phyloP scores from a whole-genome alignment of 495 filamentous ascomycete genomes.

The Podospora comata region DNA sequence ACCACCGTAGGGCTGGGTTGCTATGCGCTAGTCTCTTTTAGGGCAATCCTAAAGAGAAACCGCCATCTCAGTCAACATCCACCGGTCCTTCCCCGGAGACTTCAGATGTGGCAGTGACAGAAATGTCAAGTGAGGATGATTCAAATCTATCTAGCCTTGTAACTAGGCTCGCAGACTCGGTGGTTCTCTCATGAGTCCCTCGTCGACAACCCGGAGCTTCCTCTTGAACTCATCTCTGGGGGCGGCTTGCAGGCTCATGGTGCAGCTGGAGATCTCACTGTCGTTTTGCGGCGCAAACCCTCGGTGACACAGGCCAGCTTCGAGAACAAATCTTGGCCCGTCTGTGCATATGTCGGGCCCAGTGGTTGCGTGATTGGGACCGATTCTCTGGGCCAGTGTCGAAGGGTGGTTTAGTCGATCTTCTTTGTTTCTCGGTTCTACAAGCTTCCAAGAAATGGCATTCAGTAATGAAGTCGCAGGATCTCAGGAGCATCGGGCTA shows the following conservation, averaged over 20 bases:
- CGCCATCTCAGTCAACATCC: neutral
- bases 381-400: neutral
- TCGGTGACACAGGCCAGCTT: neutral
- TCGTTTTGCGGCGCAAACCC: slow-evolving; percentile 1
- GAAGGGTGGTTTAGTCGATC: neutral
- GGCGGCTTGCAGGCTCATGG: neutral
- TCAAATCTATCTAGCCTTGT: neutral
- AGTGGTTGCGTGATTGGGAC: too few species aligned
- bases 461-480: too few species aligned
- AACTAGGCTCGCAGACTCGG: neutral
- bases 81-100: too few species aligned
- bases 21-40: neutral
- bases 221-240: neutral
- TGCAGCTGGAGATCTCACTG: neutral
- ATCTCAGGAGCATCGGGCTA: too few species aligned
- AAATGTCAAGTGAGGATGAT: too few species aligned
- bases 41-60: slow-evolving; percentile 1
- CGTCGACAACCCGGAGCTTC: neutral
- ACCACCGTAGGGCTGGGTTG: slow-evolving; percentile 11
- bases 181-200: neutral
- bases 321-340: slow-evolving; percentile 1
- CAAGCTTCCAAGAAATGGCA: neutral
- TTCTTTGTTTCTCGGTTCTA: neutral
- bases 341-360: neutral
- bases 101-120: too few species aligned